A percentile compares a stretch with the other conserved stretches of the same genome.
Evolutionary conservation across 192 early-diverging fungal species (phyloP).

Genomic region (Linnemannia schmuckeri): DNA sequence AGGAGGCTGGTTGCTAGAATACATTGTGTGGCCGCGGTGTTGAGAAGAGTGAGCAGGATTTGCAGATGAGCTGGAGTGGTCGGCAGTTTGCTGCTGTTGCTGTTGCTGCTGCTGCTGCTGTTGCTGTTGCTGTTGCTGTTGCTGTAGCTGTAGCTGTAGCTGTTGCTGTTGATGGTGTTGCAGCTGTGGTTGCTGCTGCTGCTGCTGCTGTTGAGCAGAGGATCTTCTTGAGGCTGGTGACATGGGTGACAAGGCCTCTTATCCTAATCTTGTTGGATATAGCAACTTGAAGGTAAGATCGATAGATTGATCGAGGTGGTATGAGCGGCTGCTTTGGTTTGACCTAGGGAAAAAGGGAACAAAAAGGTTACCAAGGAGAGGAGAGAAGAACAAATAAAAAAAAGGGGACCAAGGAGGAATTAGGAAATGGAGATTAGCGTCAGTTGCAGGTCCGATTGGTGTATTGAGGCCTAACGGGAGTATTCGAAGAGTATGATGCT

Average conservation of each 20-base stretch:
- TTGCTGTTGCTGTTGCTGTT: background rate
- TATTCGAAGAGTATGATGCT: background rate
- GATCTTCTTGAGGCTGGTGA: conserved; percentile 44
- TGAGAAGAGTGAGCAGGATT: background rate
- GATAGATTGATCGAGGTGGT: background rate
- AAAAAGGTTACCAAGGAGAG: background rate
- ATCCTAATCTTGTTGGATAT: background rate
- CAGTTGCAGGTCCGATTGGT: background rate
- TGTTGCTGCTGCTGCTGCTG: conserved; percentile 5
- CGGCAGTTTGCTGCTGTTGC: background rate
- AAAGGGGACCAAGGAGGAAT: background rate
- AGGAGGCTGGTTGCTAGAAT: background rate
- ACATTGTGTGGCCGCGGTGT: background rate
- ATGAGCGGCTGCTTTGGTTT: background rate
- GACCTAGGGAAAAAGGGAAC: background rate
- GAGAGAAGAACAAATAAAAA: background rate
- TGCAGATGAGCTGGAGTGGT: background rate
- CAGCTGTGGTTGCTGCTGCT: conserved; percentile 1
- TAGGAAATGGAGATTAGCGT: background rate
- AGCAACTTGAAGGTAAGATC: background rate
- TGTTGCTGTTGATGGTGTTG: conserved; percentile 10
- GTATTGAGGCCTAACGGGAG: background rate
- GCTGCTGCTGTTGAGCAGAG: conserved; percentile 1
- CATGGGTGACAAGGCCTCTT: background rate
- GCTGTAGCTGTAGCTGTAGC: background rate